phyloP scores from a whole-genome alignment of 2,329 filamentous ascomycete genomes.

The Botryotinia narcissicola region DNA sequence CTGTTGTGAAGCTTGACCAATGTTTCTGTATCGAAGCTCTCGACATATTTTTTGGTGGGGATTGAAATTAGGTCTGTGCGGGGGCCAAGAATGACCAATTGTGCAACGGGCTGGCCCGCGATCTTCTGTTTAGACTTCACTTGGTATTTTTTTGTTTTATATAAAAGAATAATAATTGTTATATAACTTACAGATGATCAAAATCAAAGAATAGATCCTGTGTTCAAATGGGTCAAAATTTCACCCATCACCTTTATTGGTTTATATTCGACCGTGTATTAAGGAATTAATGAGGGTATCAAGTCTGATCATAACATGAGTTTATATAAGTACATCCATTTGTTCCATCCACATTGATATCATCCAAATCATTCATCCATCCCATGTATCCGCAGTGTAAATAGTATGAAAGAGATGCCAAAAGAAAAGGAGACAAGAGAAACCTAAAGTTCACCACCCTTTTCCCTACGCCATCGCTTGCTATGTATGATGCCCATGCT shows the following conservation, averaged over 20 bases:
- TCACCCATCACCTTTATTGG: neutral
- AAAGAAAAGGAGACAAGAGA: neutral
- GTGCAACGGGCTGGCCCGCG: constrained; percentile 16
- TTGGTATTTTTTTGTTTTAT: neutral
- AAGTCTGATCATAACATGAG: neutral
- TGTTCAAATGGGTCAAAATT: neutral
- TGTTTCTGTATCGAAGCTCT: neutral
- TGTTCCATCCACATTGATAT: constrained; percentile 5
- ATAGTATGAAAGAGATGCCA: neutral
- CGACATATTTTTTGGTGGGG: constrained; percentile 16
- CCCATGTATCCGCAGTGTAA: neutral
- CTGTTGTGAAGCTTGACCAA: neutral
- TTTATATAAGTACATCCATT: constrained; percentile 20
- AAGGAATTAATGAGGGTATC: constrained; percentile 13
- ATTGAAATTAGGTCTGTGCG: constrained; percentile 1
- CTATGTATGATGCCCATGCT: constrained; percentile 11
- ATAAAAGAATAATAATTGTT: neutral
- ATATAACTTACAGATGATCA: neutral
- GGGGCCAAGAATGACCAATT: constrained; percentile 11
- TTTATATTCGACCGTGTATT: neutral
- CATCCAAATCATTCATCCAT: neutral
- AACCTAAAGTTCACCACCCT: neutral
- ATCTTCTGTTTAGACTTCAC: neutral
- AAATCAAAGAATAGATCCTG: neutral
- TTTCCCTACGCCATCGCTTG: constrained; percentile 19